Evolutionary conservation across 805 yeast genomes (phyloP).

Genomic region (Blastobotrys terrestris): DNA sequence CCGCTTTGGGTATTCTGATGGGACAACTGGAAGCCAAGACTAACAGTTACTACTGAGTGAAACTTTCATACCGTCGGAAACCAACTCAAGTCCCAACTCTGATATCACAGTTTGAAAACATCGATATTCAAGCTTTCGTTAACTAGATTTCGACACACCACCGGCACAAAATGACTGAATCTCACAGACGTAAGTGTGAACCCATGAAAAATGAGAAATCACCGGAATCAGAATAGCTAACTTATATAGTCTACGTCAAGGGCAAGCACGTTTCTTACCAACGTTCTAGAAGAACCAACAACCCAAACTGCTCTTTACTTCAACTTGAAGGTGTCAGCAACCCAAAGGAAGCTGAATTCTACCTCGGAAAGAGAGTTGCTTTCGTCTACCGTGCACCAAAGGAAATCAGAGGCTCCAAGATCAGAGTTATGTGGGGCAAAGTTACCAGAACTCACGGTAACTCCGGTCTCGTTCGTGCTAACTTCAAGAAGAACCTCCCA

Average conservation of each 20-base stretch:
- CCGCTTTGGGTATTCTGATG: no score
- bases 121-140: background rate
- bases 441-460: slow-evolving; percentile 98
- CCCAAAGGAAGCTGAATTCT: slow-evolving; percentile 95
- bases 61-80: background rate
- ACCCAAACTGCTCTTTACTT: slow-evolving; percentile 96
- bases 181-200: slow-evolving; percentile 87
- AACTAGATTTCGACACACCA: slow-evolving; percentile 2
- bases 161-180: slow-evolving; percentile 73
- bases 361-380: slow-evolving; percentile 99
- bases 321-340: slow-evolving; percentile 93
- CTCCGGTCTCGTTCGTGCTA: slow-evolving; percentile 97
- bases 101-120: background rate
- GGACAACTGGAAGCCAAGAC: background rate
- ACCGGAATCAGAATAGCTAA: background rate
- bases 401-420: slow-evolving; percentile 97
- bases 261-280: slow-evolving; percentile 99
- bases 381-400: slow-evolving; percentile 98
- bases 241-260: slow-evolving; percentile 77
- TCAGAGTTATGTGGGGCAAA: slow-evolving; percentile 99
- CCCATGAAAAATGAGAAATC: background rate
- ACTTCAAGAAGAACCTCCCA: slow-evolving; percentile 98
- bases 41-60: background rate
- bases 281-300: slow-evolving; percentile 96
- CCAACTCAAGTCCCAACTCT: background rate